Conservation (phyloP, 306 rosid species). For the Pueraria montana region DNA sequence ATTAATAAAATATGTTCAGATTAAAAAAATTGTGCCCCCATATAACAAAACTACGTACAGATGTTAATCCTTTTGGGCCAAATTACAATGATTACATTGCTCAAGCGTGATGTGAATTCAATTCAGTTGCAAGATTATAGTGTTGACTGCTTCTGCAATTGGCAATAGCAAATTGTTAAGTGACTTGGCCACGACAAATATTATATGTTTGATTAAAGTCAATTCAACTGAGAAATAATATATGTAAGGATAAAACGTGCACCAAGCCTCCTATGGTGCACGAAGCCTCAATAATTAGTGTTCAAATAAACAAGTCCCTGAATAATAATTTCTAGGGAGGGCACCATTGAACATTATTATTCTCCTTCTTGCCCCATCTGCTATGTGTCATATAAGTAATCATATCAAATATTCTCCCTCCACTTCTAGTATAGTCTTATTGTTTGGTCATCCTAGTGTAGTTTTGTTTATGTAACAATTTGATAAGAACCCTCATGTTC, state of each 20-base stretch:
- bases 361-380: not conserved
- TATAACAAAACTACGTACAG: not conserved
- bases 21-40: not conserved
- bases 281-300: not conserved
- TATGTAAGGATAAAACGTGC: constrained; percentile 5
- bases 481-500: not conserved
- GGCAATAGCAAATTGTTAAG: not conserved
- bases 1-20: no score
- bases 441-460: not conserved
- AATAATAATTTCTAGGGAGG: not conserved
- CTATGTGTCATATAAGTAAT: not conserved
- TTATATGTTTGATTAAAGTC: not conserved
- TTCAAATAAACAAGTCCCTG: constrained; percentile 28
- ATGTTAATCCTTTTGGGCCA: not conserved
- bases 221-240: not conserved
- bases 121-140: not conserved
- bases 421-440: not conserved
- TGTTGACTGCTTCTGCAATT: not conserved
- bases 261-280: not conserved
- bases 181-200: not conserved
- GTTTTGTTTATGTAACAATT: not conserved
- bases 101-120: not conserved
- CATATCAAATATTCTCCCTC: not conserved
- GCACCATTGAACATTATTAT: constrained; percentile 32
- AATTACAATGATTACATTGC: not conserved